Evolutionary conservation across 768 basidiomycete genomes (phyloP).

Genomic region (Glaciozyma martinii): DNA sequence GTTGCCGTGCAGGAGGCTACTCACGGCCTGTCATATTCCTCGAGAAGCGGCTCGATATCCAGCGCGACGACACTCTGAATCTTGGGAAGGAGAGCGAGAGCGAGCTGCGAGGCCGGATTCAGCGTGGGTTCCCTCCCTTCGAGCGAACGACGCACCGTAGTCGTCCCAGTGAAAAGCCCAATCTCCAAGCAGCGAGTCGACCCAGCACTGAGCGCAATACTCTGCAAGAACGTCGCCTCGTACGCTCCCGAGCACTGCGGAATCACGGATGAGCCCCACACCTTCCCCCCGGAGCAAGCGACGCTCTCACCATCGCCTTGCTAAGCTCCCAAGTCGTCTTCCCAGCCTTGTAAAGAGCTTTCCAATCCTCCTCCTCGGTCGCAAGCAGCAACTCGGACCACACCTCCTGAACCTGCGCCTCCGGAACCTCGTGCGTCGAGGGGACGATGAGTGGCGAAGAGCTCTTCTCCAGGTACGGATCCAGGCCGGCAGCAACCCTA

Average conservation of each 20-base stretch:
- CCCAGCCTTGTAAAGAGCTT: slow-evolving; percentile 7
- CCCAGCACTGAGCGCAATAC: slow-evolving; percentile 17
- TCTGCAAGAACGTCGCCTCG: slow-evolving; percentile 27
- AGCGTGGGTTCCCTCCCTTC: neutral
- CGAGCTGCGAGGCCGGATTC: slow-evolving; percentile 20
- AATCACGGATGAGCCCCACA: neutral
- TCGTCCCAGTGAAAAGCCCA: slow-evolving; percentile 30
- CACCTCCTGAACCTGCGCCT: slow-evolving; percentile 3
- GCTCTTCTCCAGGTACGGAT: slow-evolving; percentile 23
- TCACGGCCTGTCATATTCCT: slow-evolving; percentile 20
- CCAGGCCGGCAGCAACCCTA: slow-evolving; percentile 10
- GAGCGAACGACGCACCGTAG: slow-evolving; percentile 1
- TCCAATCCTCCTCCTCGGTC: slow-evolving; percentile 24
- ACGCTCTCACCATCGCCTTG: slow-evolving; percentile 14
- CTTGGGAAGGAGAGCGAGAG: slow-evolving; percentile 41
- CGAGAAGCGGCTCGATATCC: slow-evolving; percentile 32
- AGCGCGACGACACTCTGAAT: slow-evolving; percentile 43
- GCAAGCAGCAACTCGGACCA: slow-evolving; percentile 20
- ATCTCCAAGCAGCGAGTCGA: slow-evolving; percentile 27
- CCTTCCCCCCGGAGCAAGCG: neutral
- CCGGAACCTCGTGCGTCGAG: neutral
- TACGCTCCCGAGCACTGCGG: slow-evolving; percentile 27
- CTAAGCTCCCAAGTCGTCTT: slow-evolving; percentile 13
- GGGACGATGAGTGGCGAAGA: slow-evolving; percentile 25
- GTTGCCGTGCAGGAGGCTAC: neutral